Conservation (phyloP, 1,139 yeast species). For the Pneumocystis jirovecii region DNA sequence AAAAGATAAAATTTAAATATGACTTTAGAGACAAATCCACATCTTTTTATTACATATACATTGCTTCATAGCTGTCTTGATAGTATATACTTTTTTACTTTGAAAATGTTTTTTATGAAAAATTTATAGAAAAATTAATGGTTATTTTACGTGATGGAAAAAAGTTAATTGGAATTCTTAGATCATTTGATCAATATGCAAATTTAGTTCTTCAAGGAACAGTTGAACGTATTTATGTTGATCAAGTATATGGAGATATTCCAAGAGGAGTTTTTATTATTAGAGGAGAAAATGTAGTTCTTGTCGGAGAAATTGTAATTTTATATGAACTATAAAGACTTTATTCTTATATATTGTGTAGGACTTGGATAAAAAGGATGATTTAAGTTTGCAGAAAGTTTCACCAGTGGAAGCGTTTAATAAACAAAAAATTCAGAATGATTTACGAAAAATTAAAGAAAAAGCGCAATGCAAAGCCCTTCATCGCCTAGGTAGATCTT, state of each 20-base stretch:
- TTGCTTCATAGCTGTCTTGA: conserved; percentile 91
- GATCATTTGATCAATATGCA: conserved; percentile 93
- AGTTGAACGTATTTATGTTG: conserved; percentile 64
- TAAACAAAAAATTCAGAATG: conserved; percentile 28
- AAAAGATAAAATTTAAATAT: not conserved
- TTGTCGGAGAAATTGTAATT: conserved; percentile 63
- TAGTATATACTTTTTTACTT: conserved; percentile 30
- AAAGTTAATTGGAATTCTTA: conserved; percentile 70
- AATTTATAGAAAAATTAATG: conserved; percentile 42
- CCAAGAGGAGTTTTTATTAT: conserved; percentile 72
- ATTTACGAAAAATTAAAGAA: conserved; percentile 30
- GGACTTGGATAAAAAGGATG: conserved; percentile 77
- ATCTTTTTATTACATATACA: conserved; percentile 77
- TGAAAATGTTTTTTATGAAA: not conserved
- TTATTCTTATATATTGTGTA: not conserved
- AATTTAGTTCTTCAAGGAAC: conserved; percentile 87
- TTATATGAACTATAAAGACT: not conserved
- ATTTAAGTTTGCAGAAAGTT: conserved; percentile 42
- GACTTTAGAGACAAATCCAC: not conserved
- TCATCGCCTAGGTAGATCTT: conserved; percentile 18
- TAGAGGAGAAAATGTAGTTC: conserved; percentile 94
- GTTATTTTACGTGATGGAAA: conserved; percentile 85
- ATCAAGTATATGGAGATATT: conserved; percentile 53
- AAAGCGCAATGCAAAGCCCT: conserved; percentile 36
- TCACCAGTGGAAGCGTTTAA: conserved; percentile 45